Evolutionary conservation across 306 rosid species (phyloP), one percentile per base, ranked within the genome.

Genomic region (Dryas octopetala): DNA sequence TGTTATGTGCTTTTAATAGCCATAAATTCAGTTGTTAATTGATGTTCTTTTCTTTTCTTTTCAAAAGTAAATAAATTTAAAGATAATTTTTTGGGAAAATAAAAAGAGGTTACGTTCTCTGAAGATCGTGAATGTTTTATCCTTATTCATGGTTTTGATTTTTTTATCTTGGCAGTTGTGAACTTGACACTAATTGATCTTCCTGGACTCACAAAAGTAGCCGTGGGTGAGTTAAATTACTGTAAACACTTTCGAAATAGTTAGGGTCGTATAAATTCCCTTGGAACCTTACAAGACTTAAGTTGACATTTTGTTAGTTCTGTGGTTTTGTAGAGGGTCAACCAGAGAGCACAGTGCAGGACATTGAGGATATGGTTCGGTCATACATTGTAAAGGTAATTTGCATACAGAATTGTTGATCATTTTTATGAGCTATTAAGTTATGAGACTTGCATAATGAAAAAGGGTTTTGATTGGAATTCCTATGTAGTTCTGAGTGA

Each of bases 161-260:
- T 3, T 38, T 62, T 62, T 32, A 41, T 5, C 46, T 15, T 69
- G 66, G 76, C 85, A 84, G 88, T 84, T 62, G 88, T 84, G 62
- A 84, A 84, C 72, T 62, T 84, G 83, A 81, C 88, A 51, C 66
- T 84, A 15, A 46, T 84, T 16, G 88, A 84, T 84, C 85, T 84
- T 70, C 85, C 88, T 68, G 88, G 88, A 61, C 83, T 84, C 48
- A 84, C 88, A 47, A 84, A 84, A 75, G 88, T 84, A 66, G 88
- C 85, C 66, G 78, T 84, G 58, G 87, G 87, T 84, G 66, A 80
- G 84, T 70, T 14, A 23, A 10, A 47, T 53, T 53, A 47, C 23
- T 52, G 15, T 8, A 19, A 69, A 53, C 13, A 77, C 46, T 50
- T 54, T 19, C 38, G 48, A 26, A 3, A 38, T 67, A 44, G 17